Evolutionary conservation across 352 stramenopile genomes (phyloP), one percentile per base, ranked within the genome.

Genomic region (Aphanomyces astaci): DNA sequence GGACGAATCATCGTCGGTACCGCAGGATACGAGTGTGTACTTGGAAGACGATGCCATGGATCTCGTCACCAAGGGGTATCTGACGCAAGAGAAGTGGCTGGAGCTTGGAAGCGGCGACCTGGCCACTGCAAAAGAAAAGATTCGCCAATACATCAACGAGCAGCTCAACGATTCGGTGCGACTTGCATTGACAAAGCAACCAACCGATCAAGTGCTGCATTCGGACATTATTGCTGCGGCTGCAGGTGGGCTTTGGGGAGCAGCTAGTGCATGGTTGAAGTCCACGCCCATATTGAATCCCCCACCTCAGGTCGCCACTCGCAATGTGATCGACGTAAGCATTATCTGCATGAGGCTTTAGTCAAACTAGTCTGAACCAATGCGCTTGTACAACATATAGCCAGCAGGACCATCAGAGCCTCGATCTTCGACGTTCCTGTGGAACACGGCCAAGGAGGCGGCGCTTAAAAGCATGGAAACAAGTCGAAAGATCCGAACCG

Each of bases 401-500:
- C 73, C 79, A 2, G 46, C 73, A 0, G n/a, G 27, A 22, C 46
- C 74, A 5, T 39, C 53, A 28, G 5, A 69, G 13, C 25, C 40
- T 11, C 64, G 68, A n/a, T 40, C 39, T 5, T 40, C 63, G 30
- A 52, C 78, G 33, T 81, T 76, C 28, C 56, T 92, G 9, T 94
- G 84, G 84, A 74, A 78, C 22, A 89, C 80, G 51, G 84, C 84
- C 1, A 87, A 83, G 45, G 84, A 94, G 64, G 84, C 78, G 7
- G 86, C 84, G 13, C 76, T 89, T 70, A 81, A 81, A 17, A 90
- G 81, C 49, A 77, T 92, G 28, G 90, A 89, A 64, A 81, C 89
- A 1, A 72, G 77, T 49, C 80, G 79, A 28, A 79, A 88, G 54
- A 84, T 86, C 13, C 80, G 82, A 0, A 66, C 79, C 28, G 73